Evolutionary conservation across 2,329 filamentous ascomycete genomes (phyloP), one percentile per base, ranked within the genome.

Genomic region (Colletotrichum spinosum): DNA sequence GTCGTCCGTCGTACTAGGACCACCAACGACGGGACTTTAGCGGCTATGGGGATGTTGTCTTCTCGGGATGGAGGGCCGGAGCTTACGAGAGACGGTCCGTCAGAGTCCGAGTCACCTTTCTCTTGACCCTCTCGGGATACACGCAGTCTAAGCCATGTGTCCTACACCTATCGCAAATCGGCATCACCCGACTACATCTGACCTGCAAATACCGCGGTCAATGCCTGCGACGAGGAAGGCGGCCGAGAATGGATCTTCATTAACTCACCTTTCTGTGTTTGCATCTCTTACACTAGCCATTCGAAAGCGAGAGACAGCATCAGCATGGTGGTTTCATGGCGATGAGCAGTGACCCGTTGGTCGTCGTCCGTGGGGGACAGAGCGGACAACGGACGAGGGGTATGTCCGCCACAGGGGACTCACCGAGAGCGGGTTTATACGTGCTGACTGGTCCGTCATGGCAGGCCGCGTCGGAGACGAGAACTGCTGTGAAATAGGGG

Each of bases 171-270:
- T 71, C 62, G 51, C 74, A 76, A 6, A 53, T 55, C 39, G 74
- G 74, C 69, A 73, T 71, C 37, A 72, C 60, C 59, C 73, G 72
- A 61, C 72, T 74, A 48, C 74, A 76, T 39, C 74, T 69, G 25
- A 76, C 66, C 71, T 73, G 46, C 35, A n/a, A 15, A 44, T n/a
- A n/a, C 25, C 25, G 25, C 25, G 25, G 25, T 25, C 25, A 25
- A 25, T 25, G 25, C 1, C 25, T 25, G 25, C 25, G 25, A 25
- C 25, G 25, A 25, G 25, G 3, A 25, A 25, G 25, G 25, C 25
- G 4, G 25, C 25, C 4, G 10, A 12, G 7, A 46, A 34, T 3
- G 11, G 13, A 7, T 2, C 13, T 8, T 2, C 1, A 25, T 33
- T 25, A 5, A 46, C 46, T 46, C 3, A 60, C 61, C 56, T 64